phyloP scores from a whole-genome alignment of 2,329 filamentous ascomycete species.

The Metarhizium rileyi region DNA sequence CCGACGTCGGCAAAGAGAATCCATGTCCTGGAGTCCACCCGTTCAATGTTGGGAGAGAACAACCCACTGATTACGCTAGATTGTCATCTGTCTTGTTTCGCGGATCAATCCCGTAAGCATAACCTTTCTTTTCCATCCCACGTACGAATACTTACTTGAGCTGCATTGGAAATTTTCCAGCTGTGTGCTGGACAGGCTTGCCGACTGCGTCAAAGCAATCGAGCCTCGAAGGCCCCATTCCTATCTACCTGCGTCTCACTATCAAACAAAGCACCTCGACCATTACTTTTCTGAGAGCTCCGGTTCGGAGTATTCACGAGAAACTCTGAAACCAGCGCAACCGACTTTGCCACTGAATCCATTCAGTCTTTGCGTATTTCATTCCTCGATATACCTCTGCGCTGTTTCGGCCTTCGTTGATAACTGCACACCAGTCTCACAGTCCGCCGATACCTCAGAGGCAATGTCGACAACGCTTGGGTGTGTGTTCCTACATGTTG shows the following conservation, averaged over 20 bases:
- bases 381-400: neutral
- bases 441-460: conserved; percentile 2
- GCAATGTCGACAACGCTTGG: conserved; percentile 27
- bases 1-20: conserved; percentile 7
- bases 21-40: too few relatives aligned
- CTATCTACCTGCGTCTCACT: neutral
- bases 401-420: neutral
- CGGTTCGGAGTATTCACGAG: neutral
- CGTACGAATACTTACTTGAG: neutral
- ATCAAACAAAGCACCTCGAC: neutral
- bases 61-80: too few relatives aligned
- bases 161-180: neutral
- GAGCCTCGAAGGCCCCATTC: conserved; percentile 1
- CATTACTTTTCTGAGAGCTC: neutral
- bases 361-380: neutral
- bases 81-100: too few relatives aligned
- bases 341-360: neutral
- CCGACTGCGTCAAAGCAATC: conserved; percentile 1
- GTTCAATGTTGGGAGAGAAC: too few relatives aligned
- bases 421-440: neutral
- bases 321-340: neutral
- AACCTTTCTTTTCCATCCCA: neutral
- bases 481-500: conserved; percentile 17
- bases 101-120: neutral
- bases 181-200: neutral